Base-by-base conservation (phyloP, 306 rosid genomes). In the Prunus salicina region DNA sequence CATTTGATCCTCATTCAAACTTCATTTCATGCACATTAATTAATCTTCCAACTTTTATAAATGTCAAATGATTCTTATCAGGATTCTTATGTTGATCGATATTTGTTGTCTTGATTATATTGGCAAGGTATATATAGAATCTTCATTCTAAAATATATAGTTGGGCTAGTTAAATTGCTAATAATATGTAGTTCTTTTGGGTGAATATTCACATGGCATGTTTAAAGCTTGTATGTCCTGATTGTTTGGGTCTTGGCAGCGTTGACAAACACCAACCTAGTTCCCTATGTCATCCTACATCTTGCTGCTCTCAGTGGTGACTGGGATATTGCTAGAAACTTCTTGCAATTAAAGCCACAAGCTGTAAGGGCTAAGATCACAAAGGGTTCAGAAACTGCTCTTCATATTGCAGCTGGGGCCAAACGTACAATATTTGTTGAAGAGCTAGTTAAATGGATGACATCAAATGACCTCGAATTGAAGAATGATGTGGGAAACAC, bases 351-450 rank as follows among this genome's bases (percentile, higher is more conserved):
- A 20, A 22, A 67, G 28, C 71, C 71, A n/a, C 32, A 67, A 20
- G 71, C 71, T 45, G 71, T 6, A 32, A 67, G 71, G n/a, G 71
- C 71, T 12, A 67, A 67, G 19, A 43, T 67, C 55, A 67, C 71
- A 20, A 67, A 67, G 12, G 71, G 71, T 67, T 67, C 71, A 12
- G 71, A 67, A 67, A 67, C 71, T 22, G 71, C 34, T 67, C 71
- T 67, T 22, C 71, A 67, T 3, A 45, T 67, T 45, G 71, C 71
- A 19, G 55, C 71, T 46, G 71, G 71, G 53, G 71, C 53, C 16
- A 67, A 67, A 67, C 71, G 25, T 45, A 67, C 71, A 12, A 14
- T 0, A 7, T 45, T 67, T 67, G 71, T 67, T 43, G 34, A 67
- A 30, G 30, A 45, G 55, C 19, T 67, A 12, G 73, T 68, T 14